Evolutionary conservation across 192 early-diverging fungal genomes (phyloP), one percentile per base, ranked within the genome.

Genomic region (Fimicolochytrium jonesii): DNA sequence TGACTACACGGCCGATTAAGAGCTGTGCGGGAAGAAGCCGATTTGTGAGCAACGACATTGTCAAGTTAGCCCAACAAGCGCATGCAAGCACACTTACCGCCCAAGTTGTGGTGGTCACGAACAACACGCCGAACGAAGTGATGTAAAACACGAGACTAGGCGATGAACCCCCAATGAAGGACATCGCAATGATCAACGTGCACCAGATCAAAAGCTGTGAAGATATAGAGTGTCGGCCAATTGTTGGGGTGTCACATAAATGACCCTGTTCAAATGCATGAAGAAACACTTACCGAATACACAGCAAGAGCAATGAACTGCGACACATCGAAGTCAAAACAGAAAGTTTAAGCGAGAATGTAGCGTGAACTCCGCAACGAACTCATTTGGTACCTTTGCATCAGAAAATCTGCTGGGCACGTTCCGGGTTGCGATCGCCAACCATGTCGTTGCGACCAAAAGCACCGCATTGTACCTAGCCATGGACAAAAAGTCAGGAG

Each of bases 121-220:
- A 59, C 23, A 59, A 20, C 20, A 59, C 57, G 2, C 57, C 57
- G 42, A 59, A 59, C 18, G 57, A 46, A 3, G 28, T 23, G 15
- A 59, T 59, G 0, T 45, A 26, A 22, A 59, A 59, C 20, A 32
- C 37, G 0, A 59, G 42, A 5, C 26, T 44, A 6, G 39, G 13
- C 10, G 57, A 43, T 15, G 37, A 22, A 26, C 57, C 57, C 0
- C 26, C 57, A 0, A 43, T 46, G 32, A 46, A 59, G 18, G 41
- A 59, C 43, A 59, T 43, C 0, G 45, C 57, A 3, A 59, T 59
- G 22, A 59, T 59, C 7, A 59, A 43, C 26, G 57, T 59, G 57
- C 57, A 59, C 57, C 57, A 59, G 28, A 59, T 59, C 17, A 59
- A 23, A n/a, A 59, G 57, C 57, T 59, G 29, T 0, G 41, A 42